Base-by-base conservation (phyloP, 768 basidiomycete genomes). In the Strobilomyces echinocephalus region DNA sequence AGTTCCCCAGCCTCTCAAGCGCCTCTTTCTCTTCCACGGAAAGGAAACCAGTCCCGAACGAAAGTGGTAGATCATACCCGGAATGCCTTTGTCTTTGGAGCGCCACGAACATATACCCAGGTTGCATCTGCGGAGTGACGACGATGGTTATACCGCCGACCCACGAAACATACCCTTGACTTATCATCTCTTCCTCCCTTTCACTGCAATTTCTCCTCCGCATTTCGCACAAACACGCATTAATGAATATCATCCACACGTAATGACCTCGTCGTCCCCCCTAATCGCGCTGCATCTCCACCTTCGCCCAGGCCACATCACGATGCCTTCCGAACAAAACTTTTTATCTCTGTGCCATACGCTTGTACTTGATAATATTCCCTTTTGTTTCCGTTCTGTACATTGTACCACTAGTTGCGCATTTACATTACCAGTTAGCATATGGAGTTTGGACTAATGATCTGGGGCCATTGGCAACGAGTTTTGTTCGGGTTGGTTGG, bases 21-120 rank as follows among this genome's bases (percentile, higher is more conserved):
- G 81, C 33, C 74, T 91, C 39, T 90, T 91, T 73, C 72, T 84
- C 50, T 91, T 90, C 66, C 76, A 80, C 18, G 77, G 73, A 56
- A 78, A 75, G 60, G 72, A 74, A 57, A 56, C 59, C 2, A 65
- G 55, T 40, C 60, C 61, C 36, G 64, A 58, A 59, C 60, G 56
- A 40, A 65, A 69, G 58, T 60, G 63, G 60, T 70, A 63, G 58
- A 59, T 46, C 58, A 54, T 60, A 42, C 48, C 41, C 30, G 38
- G 53, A 50, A 51, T 15, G 50, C 26, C 44, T 49, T 49, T 41
- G 40, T 47, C 38, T 50, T 46, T 60, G 59, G 55, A 59, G 44
- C 53, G 28, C 38, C 42, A 57, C 55, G 52, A 56, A 53, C 55
- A 43, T 58, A 70, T 70, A 70, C 69, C 69, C 69, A 55, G 55